A percentile compares a stretch with the other conserved stretches of the same genome.
These are phyloP conservation scores for Penicillium digitatum DNA, from an alignment of 2,329 filamentous ascomycete genomes.

Conservation along the genomic window DNA sequence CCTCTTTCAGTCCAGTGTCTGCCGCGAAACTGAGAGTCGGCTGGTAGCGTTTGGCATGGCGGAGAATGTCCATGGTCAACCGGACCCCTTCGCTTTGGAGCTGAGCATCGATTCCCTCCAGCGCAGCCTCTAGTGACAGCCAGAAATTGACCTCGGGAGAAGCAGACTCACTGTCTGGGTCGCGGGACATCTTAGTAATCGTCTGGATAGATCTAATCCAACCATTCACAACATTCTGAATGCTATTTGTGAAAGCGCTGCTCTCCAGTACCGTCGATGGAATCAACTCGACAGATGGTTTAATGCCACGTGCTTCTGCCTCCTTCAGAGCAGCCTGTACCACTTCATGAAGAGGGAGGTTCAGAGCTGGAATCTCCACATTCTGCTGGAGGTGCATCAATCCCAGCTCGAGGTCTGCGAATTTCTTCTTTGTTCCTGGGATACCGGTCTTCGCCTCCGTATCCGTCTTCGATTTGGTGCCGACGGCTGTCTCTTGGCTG, in stretches of 20 bases:
- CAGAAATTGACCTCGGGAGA: constrained; percentile 99
- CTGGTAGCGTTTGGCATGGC: constrained; percentile 96
- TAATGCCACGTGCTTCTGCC: constrained; percentile 61
- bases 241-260: constrained; percentile 85
- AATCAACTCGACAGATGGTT: constrained; percentile 74
- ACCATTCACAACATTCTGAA: constrained; percentile 89
- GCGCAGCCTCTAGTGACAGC: constrained; percentile 90
- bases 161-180: constrained; percentile 72
- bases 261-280: constrained; percentile 73
- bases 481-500: constrained; percentile 64
- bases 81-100: constrained; percentile 82
- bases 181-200: constrained; percentile 89
- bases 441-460: constrained; percentile 91
- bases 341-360: constrained; percentile 79
- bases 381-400: constrained; percentile 93
- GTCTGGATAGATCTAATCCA: constrained; percentile 99
- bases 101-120: constrained; percentile 88
- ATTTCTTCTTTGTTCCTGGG: constrained; percentile 93
- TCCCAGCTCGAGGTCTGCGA: constrained; percentile 88
- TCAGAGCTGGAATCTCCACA: constrained; percentile 91
- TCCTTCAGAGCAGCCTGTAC: constrained; percentile 82
- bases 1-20: constrained; percentile 93
- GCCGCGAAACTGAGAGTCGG: constrained; percentile 94
- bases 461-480: constrained; percentile 70
- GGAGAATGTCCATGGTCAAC: constrained; percentile 88